Evolutionary conservation across 805 yeast genomes (phyloP).

Genomic region (Pichia nanzhaoensis): DNA sequence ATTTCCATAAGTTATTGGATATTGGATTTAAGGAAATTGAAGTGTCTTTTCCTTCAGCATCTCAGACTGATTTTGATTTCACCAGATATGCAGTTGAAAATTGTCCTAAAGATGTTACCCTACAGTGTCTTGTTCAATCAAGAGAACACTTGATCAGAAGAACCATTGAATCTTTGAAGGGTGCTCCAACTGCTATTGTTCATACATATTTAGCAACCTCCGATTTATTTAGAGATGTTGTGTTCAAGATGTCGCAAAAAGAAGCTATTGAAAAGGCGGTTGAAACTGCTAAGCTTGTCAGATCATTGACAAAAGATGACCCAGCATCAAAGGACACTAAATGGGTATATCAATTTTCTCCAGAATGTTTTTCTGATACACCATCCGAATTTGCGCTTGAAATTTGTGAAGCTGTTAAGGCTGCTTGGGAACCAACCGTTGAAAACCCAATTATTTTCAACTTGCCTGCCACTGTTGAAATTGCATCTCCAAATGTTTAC

Average conservation of each 20-base stretch:
- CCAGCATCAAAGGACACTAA: constrained; percentile 55
- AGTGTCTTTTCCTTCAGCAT: constrained; percentile 75
- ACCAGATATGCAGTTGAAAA: constrained; percentile 73
- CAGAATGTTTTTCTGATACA: constrained; percentile 73
- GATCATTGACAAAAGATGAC: constrained; percentile 67
- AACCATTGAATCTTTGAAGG: constrained; percentile 66
- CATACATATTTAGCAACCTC: constrained; percentile 75
- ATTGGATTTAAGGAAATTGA: constrained; percentile 78
- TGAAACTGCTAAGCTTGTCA: constrained; percentile 61
- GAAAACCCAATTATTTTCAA: constrained; percentile 72
- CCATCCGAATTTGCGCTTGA: constrained; percentile 68
- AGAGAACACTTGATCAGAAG: constrained; percentile 67
- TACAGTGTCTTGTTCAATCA: constrained; percentile 72
- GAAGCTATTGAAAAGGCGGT: constrained; percentile 66
- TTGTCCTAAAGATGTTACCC: constrained; percentile 68
- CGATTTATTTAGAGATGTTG: constrained; percentile 68
- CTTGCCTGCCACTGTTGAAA: constrained; percentile 77
- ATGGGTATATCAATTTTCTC: constrained; percentile 72
- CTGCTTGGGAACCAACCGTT: constrained; percentile 72
- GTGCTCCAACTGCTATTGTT: constrained; percentile 65
- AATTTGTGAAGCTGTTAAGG: constrained; percentile 73
- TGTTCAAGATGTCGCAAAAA: constrained; percentile 62
- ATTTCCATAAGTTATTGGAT: constrained; percentile 64
- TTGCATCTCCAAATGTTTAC: constrained; percentile 65
- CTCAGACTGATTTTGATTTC: constrained; percentile 77